Base-by-base conservation (phyloP, 352 stramenopile genomes). In the Pythium diclinum region DNA sequence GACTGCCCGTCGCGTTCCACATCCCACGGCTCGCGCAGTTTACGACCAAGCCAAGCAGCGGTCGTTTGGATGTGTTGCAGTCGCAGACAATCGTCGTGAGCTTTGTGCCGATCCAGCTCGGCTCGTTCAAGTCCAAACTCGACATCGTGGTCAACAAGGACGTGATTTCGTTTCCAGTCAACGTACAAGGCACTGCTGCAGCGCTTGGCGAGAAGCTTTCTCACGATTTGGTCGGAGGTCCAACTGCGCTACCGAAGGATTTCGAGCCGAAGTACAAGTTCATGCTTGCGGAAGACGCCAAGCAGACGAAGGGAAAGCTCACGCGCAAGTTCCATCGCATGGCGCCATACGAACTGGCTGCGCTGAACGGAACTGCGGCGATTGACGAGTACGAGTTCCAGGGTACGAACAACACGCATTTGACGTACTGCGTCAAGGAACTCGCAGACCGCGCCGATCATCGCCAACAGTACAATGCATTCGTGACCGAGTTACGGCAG, bases 201-300 rank as follows among this genome's bases (percentile, higher is more conserved):
- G 68, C 66, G 0, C 64, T 92, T 5, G 83, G 83, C 0, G 59
- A 90, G 54, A 63, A 47, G 13, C 55, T 61, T 42, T 67, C 36
- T 7, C 60, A 77, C 3, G 58, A 72, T 1, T 68, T 92, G 4
- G 69, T 90, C 4, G 77, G 88, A 6, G 89, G 89, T 0, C 73
- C 71, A 0, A 69, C 87, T 4, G 89, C 88, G 3, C 61, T 97
- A 4, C 88, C 92, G 0, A 73, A 66, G 3, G 88, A 98, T 65
- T 97, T 98, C 59, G 78, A 75, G 7, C 85, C 85, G 4, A 81
- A 91, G 64, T 97, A 88, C 71, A 97, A 97, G 63, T 97, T 97
- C 34, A 65, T 97, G n/a, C 65, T 91, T 6, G 70, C 79, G 0
- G 87, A 94, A 1, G 79, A 94, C 52, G 82, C 83, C 0, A 88